Base-by-base conservation (phyloP, 306 rosid genomes). In the Alnus rubra region DNA sequence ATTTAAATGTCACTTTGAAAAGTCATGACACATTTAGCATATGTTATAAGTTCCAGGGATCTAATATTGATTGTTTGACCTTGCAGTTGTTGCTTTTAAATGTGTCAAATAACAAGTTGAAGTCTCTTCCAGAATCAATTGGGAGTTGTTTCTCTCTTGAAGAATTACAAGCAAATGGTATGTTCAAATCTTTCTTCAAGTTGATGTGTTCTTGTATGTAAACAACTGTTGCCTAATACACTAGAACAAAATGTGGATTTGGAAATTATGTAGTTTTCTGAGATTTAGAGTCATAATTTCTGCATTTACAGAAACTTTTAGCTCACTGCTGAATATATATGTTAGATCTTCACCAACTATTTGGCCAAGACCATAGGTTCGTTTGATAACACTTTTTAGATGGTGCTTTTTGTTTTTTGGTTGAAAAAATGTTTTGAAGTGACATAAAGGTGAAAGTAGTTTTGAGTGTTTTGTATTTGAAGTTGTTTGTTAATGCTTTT, bases 141-240 rank as follows among this genome's bases (percentile, higher is more conserved):
- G 99, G 98, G 74, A 88, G 93, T 87, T 96, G 97, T 86, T 90
- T 88, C 87, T 96, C 97, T 79, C 84, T 96, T 74, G 99, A 96
- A 96, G 99, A 96, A 84, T 80, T 96, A 84, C 94, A 96, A 85
- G 98, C 99, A 54, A 84, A 90, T 83, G 94, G 99, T 96, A 85
- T 64, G 75, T 76, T 79, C 49, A 67, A 18, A 39, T 67, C 72
- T 67, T 78, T 75, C 59, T 79, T 7, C 53, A 50, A 51, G 60
- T 47, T 15, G 49, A 78, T 74, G 55, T 28, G 30, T 2, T 28
- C 59, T 70, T 31, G 2, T 74, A 16, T 37, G 47, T 16, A 50
- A 37, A 44, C 75, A 51, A 23, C 18, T 75, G 35, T 44, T 78
- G 28, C 51, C 23, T 47, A 54, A 11, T 15, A 12, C 62, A 53